Conservation (phyloP, 2,329 filamentous ascomycete genomes). For the Dactylonectria estremocensis region DNA sequence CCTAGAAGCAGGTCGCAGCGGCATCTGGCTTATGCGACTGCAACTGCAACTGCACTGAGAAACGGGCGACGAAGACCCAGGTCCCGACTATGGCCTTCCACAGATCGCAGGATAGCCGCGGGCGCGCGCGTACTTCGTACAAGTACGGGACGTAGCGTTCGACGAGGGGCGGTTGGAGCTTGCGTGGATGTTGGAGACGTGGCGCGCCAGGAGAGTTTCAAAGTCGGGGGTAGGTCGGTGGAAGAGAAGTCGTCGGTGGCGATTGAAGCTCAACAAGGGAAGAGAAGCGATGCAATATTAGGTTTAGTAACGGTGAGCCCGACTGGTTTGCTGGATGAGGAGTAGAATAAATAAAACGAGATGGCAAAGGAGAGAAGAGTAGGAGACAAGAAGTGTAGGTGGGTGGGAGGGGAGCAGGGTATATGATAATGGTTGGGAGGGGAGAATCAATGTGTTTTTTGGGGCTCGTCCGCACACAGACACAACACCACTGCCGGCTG, state of each 20-base stretch:
- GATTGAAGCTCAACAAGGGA: not conserved
- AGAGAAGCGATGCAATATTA: not conserved
- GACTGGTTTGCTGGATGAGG: not conserved
- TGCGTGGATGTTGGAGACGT: constrained; percentile 13
- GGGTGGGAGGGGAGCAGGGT: constrained; percentile 11
- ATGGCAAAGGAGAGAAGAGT: constrained; percentile 1
- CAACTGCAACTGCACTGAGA: constrained; percentile 3
- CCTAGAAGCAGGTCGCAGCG: constrained; percentile 39
- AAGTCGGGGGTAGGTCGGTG: not conserved
- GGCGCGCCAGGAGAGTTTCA: constrained; percentile 7
- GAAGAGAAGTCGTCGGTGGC: not conserved
- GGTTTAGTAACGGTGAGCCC: not conserved
- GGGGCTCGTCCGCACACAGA: constrained; percentile 23
- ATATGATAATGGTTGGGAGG: constrained; percentile 18
- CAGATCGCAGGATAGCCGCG: not conserved
- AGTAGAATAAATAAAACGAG: constrained; percentile 11
- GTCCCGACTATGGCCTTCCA: constrained; percentile 5
- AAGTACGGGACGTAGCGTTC: constrained; percentile 4
- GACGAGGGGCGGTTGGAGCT: constrained; percentile 7
- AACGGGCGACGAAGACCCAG: constrained; percentile 15
- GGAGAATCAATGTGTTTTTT: constrained; percentile 27
- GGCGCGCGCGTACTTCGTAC: constrained; percentile 1
- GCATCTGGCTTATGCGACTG: constrained; percentile 40
- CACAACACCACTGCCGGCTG: constrained; percentile 35
- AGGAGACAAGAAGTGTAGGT: too few relatives aligned